phyloP scores from a whole-genome alignment of 192 early-diverging fungal species.

The Gaertneriomyces sp. region DNA sequence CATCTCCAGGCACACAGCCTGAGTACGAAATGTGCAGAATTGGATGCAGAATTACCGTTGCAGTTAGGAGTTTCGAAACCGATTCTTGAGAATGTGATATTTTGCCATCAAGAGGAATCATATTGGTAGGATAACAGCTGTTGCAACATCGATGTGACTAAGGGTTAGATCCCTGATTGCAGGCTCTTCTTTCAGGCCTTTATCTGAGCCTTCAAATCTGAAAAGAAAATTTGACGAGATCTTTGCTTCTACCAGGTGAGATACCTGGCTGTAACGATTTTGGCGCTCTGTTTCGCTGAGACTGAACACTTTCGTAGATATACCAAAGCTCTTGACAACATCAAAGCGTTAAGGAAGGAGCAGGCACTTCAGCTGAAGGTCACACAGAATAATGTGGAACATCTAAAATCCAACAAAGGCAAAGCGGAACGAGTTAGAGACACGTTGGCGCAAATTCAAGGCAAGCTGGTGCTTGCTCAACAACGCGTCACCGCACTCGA shows the following conservation, averaged over 20 bases:
- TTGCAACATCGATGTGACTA: not conserved
- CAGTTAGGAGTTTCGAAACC: conserved; percentile 88
- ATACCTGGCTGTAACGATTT: not conserved
- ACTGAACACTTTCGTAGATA: conserved; percentile 44
- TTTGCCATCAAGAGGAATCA: conserved; percentile 98
- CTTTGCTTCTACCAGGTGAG: conserved; percentile 81
- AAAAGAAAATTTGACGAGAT: conserved; percentile 99
- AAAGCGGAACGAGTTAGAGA: conserved; percentile 53
- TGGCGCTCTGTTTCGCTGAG: not conserved
- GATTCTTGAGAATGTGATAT: conserved; percentile 96
- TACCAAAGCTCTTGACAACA: conserved; percentile 84
- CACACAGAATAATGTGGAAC: conserved; percentile 59
- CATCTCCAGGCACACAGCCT: conserved; percentile 56
- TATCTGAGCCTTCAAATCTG: conserved; percentile 76
- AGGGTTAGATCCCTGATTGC: not conserved
- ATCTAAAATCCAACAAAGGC: conserved; percentile 63
- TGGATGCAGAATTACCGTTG: conserved; percentile 78
- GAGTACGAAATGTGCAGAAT: conserved; percentile 75
- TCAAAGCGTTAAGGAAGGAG: conserved; percentile 74
- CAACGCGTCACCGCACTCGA: conserved; percentile 33
- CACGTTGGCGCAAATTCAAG: conserved; percentile 5
- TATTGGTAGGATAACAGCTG: conserved; percentile 59
- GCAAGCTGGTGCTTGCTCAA: conserved; percentile 18
- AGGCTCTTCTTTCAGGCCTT: conserved; percentile 60
- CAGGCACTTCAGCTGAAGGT: conserved; percentile 60